A percentile compares a stretch with the other conserved stretches of the same genome.
These are phyloP conservation scores for Cytospora leucostoma DNA, from an alignment of 2,329 filamentous ascomycete genomes.

Conservation along the genomic window DNA sequence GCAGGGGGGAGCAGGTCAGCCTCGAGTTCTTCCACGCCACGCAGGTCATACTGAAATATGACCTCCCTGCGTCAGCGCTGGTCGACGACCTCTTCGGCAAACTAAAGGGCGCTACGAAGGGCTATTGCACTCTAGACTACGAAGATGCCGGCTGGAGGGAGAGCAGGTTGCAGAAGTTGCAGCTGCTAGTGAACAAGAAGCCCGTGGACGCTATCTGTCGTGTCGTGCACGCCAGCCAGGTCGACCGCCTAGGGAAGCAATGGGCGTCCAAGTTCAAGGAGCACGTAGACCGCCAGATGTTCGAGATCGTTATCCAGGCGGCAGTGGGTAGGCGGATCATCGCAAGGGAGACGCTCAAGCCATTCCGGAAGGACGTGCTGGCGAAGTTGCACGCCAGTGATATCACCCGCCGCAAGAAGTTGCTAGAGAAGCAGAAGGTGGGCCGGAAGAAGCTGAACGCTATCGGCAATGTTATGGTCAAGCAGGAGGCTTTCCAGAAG, in stretches of 20 bases:
- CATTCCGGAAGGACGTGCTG: constrained; percentile 92
- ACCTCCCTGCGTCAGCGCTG: constrained; percentile 82
- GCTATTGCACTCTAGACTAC: constrained; percentile 94
- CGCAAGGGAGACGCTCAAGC: constrained; percentile 92
- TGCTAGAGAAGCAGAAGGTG: constrained; percentile 96
- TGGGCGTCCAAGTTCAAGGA: constrained; percentile 98
- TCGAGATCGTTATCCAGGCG: constrained; percentile 91
- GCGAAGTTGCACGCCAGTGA: constrained; percentile 93
- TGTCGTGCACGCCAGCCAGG: constrained; percentile 81
- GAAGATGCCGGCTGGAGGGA: constrained; percentile 88
- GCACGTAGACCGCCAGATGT: constrained; percentile 95
- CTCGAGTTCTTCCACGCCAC: constrained; percentile 88
- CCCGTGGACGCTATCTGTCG: constrained; percentile 94
- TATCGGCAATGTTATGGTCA: constrained; percentile 91
- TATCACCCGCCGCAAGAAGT: constrained; percentile 76
- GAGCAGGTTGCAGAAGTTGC: constrained; percentile 82
- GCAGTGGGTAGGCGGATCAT: constrained; percentile 80
- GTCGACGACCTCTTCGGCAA: constrained; percentile 98
- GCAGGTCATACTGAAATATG: constrained; percentile 93
- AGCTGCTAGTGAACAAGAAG: constrained; percentile 88
- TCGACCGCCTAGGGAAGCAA: constrained; percentile 74
- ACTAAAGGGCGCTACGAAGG: constrained; percentile 89
- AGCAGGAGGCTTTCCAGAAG: constrained; percentile 91
- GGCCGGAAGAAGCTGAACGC: constrained; percentile 84
- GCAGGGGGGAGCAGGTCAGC: constrained; percentile 83